phyloP scores from a whole-genome alignment of 208 protist genomes.

The Angomonas deanei region DNA sequence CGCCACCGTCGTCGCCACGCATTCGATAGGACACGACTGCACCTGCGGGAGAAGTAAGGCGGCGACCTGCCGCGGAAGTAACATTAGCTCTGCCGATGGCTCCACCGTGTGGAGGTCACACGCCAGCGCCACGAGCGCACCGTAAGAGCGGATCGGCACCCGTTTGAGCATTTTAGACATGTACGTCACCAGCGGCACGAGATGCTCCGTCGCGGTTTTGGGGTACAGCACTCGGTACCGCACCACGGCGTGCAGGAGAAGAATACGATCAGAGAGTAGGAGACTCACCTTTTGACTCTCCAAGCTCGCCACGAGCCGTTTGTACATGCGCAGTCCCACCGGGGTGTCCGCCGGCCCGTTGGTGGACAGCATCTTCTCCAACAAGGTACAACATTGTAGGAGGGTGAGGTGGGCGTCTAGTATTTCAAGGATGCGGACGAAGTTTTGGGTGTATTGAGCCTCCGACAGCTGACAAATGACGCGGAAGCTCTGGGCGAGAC shows the following conservation, averaged over 20 bases:
- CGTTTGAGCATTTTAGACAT: constrained; percentile 9
- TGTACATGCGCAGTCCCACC: constrained; percentile 15
- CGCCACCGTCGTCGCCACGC: constrained; percentile 39
- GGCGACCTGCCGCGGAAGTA: constrained; percentile 29
- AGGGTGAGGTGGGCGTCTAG: constrained; percentile 24
- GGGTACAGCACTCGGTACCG: background rate
- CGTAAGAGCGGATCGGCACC: constrained; percentile 14
- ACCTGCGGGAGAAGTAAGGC: constrained; percentile 30
- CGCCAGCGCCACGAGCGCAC: constrained; percentile 19
- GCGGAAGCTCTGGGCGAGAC: background rate
- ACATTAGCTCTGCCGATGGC: constrained; percentile 11
- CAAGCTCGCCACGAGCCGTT: constrained; percentile 19
- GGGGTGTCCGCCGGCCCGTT: constrained; percentile 15
- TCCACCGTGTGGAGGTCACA: constrained; percentile 5
- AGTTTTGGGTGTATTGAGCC: constrained; percentile 11
- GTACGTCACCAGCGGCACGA: constrained; percentile 9
- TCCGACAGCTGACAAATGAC: constrained; percentile 24
- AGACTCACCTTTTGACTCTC: background rate
- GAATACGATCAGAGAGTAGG: constrained; percentile 1
- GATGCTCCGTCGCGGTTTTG: constrained; percentile 9
- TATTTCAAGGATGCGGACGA: constrained; percentile 30
- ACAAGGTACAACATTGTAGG: constrained; percentile 17
- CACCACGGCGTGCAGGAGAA: constrained; percentile 8
- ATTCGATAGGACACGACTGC: constrained; percentile 29
- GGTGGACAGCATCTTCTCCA: constrained; percentile 18